Evolutionary conservation across 306 rosid species (phyloP).

Genomic region (Pyrus betulifolia): DNA sequence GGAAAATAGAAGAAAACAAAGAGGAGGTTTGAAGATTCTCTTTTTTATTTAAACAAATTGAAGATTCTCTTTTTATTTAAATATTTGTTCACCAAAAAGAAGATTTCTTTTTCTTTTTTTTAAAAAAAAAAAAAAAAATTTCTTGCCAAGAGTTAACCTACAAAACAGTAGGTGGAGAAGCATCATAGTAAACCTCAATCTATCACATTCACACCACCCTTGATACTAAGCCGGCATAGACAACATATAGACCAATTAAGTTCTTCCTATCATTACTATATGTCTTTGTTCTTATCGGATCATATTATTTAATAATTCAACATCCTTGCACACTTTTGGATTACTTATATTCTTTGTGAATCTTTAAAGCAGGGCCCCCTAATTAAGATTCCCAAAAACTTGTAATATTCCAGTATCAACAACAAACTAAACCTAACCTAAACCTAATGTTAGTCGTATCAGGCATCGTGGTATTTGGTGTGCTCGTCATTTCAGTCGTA

Average conservation of each 20-base stretch:
- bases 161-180: too few species aligned
- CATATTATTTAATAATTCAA: neutral
- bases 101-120: too few species aligned
- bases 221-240: neutral
- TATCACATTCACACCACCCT: neutral
- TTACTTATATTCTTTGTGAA: neutral
- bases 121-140: too few species aligned
- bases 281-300: neutral
- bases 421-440: neutral
- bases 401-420: neutral
- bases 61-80: too few species aligned
- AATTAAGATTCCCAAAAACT: neutral
- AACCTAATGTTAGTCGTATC: neutral
- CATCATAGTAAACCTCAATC: neutral
- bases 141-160: too few species aligned
- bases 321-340: neutral
- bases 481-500: neutral
- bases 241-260: neutral
- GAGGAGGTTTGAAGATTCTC: neutral
- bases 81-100: too few species aligned
- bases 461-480: neutral
- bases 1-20: too few species aligned
- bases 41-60: neutral
- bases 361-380: neutral
- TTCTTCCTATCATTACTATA: neutral